Conservation (phyloP, 345 rosid genomes). For the Ailanthus altissimus region DNA sequence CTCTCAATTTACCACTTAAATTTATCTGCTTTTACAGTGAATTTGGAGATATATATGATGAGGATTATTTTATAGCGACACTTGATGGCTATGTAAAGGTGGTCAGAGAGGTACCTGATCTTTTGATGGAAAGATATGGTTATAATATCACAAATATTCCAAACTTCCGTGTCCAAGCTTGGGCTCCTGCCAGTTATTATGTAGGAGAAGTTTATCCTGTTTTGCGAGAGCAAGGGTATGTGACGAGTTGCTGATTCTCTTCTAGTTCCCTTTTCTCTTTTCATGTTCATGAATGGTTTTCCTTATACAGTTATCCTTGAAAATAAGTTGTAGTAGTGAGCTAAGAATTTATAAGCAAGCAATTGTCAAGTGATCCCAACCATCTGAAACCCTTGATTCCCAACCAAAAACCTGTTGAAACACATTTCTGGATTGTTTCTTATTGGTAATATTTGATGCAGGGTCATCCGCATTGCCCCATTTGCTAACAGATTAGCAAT, state of each 20-base stretch:
- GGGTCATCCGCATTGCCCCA: constrained; percentile 85
- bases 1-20: background rate
- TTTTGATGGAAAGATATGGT: constrained; percentile 57
- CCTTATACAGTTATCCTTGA: background rate
- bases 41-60: constrained; percentile 81
- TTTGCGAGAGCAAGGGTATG: constrained; percentile 74
- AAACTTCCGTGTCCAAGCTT: constrained; percentile 67
- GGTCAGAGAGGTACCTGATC: constrained; percentile 71
- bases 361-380: constrained; percentile 3
- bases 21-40: constrained; percentile 50
- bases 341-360: constrained; percentile 1
- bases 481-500: constrained; percentile 97
- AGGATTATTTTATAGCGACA: constrained; percentile 69
- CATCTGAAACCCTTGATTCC: constrained; percentile 10
- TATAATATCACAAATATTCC: constrained; percentile 63
- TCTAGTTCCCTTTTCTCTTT: background rate
- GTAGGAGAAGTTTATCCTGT: constrained; percentile 62
- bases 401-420: constrained; percentile 4
- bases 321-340: background rate
- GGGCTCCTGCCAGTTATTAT: constrained; percentile 78
- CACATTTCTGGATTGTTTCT: constrained; percentile 15
- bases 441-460: constrained; percentile 36
- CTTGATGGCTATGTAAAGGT: constrained; percentile 71
- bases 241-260: constrained; percentile 7
- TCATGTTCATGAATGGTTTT: background rate